Conservation (phyloP, 2,329 filamentous ascomycete species). For the Penicillium corylophilum region DNA sequence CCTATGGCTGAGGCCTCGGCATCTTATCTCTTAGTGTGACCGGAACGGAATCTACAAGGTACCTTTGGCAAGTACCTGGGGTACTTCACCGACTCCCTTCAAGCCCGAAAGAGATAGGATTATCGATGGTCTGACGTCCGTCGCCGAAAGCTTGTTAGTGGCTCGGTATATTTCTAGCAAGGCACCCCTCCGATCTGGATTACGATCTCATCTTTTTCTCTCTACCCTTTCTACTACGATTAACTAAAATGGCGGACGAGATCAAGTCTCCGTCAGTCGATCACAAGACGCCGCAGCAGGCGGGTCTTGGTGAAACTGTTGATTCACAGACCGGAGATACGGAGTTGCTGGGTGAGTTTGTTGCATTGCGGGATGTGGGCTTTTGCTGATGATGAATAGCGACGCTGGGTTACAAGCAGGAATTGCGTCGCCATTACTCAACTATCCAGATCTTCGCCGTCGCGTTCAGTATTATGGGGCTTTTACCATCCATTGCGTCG, state of each 20-base stretch:
- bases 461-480: slow-evolving; percentile 61
- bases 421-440: slow-evolving; percentile 61
- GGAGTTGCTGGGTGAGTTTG: slow-evolving; percentile 25
- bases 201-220: not conserved
- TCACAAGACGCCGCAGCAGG: not conserved
- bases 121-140: not conserved
- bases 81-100: not conserved
- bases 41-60: not conserved
- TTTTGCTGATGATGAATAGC: slow-evolving; percentile 17
- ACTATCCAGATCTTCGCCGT: slow-evolving; percentile 63
- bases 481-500: slow-evolving; percentile 61
- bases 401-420: slow-evolving; percentile 56
- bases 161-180: not conserved
- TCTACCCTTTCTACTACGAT: not conserved
- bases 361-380: not conserved
- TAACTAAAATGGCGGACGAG: not conserved
- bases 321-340: slow-evolving; percentile 23
- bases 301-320: not conserved
- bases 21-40: not conserved
- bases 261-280: not conserved
- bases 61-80: too few species aligned
- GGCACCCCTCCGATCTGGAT: not conserved
- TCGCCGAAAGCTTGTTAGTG: not conserved
- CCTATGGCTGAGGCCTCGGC: not conserved
- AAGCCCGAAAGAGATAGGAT: not conserved